These are phyloP conservation scores for Beauveria scarabaeidicola DNA, from an alignment of 2,329 filamentous ascomycete genomes.

Conservation along the genomic window DNA sequence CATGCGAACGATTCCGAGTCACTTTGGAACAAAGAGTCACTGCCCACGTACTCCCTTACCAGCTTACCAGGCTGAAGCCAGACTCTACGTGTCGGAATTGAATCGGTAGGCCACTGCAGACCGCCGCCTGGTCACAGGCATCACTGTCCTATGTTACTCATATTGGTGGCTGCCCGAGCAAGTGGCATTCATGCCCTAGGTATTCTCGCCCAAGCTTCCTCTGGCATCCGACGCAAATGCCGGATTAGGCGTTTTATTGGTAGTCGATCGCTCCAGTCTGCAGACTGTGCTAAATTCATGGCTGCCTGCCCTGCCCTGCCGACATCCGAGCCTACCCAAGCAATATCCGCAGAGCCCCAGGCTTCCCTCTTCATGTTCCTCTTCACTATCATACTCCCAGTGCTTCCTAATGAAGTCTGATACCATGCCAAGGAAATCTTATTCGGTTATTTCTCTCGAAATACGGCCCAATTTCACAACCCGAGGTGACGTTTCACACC, in stretches of 20 bases:
- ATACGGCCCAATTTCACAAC: conserved; percentile 6
- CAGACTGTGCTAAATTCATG: not conserved
- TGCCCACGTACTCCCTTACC: not conserved
- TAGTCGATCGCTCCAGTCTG: not conserved
- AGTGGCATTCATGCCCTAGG: not conserved
- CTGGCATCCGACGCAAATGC: not conserved
- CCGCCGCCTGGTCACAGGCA: not conserved
- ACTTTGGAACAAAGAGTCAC: conserved; percentile 5
- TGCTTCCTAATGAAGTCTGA: not conserved
- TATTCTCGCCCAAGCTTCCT: not conserved
- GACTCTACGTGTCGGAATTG: conserved; percentile 5
- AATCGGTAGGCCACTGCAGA: not conserved
- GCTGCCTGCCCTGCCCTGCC: conserved; percentile 4
- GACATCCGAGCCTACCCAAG: conserved; percentile 2
- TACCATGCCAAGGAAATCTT: not conserved
- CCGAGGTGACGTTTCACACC: conserved; percentile 4
- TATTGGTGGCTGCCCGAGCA: not conserved
- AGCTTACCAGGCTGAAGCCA: conserved; percentile 7
- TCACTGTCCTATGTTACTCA: not conserved
- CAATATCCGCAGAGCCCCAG: conserved; percentile 3
- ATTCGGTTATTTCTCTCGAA: not conserved
- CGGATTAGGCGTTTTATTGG: not conserved
- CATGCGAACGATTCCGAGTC: conserved; percentile 10
- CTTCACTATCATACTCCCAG: not conserved
- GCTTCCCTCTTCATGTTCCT: not conserved